These are phyloP conservation scores for Neurospora discreta DNA, from an alignment of 495 filamentous ascomycete genomes.

Conservation along the genomic window DNA sequence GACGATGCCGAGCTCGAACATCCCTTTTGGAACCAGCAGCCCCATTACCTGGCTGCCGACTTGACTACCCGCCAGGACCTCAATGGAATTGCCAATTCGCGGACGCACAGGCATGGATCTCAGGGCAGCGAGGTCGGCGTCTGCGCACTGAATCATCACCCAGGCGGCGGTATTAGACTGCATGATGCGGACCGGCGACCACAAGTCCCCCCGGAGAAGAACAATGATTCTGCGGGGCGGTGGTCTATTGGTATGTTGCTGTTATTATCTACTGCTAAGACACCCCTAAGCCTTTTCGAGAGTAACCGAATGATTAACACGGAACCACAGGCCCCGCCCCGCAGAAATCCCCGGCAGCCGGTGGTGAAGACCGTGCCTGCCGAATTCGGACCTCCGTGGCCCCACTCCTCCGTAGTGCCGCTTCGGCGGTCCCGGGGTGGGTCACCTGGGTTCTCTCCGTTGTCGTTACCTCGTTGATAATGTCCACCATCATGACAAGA, in stretches of 20 bases:
- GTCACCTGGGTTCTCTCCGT: conserved; percentile 20
- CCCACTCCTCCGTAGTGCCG: conserved; percentile 2
- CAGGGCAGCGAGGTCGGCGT: background rate
- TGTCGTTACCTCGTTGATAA: conserved; percentile 11
- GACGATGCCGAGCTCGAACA: conserved; percentile 42
- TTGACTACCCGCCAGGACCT: conserved; percentile 53
- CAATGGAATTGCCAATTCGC: conserved; percentile 40
- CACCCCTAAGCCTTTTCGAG: background rate
- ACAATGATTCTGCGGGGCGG: background rate
- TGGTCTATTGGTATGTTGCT: background rate
- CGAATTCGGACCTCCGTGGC: background rate
- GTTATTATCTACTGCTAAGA: too few relatives aligned
- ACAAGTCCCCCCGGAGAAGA: background rate
- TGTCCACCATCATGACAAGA: background rate
- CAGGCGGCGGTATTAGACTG: background rate
- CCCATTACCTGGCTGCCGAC: conserved; percentile 43
- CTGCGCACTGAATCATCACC: background rate
- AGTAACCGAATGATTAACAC: background rate
- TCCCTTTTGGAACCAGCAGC: conserved; percentile 50
- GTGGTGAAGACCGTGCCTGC: conserved; percentile 24
- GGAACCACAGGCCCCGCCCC: background rate
- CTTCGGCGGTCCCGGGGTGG: conserved; percentile 15
- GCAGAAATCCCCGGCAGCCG: conserved; percentile 8
- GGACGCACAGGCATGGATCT: conserved; percentile 6
- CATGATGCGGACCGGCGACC: background rate